Base-by-base conservation (phyloP, 805 yeast genomes). In the Pichia cephalocereana region DNA sequence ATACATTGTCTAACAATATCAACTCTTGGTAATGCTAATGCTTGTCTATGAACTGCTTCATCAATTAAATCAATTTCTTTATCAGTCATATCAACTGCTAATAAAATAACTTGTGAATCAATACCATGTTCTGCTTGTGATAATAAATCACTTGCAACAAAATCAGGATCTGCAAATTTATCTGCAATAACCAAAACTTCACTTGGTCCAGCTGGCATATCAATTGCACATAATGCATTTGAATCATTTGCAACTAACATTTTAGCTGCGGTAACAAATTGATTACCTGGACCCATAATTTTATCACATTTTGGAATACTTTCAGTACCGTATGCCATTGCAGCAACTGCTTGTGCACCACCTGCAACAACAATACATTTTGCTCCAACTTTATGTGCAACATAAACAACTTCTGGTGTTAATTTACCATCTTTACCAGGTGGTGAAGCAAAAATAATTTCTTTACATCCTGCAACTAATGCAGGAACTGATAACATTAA, bases 151-250 rank as follows among this genome's bases (percentile, higher is more conserved):
- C 89, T 79, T n/a, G 97, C 99, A 31, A 93, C 99, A 66, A 87
- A 93, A 60, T 89, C 96, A 26, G 95, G 91, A 67, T 89, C 96
- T 12, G 97, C 87, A 42, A 76, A 62, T 51, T 73, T 77, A 65
- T 93, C 99, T 43, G 96, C 96, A 57, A 93, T 73, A n/a, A 91
- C 99, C 51, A 93, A 74, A 26, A 93, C 99, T 69, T 93, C 99
- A 46, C 96, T 86, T 30, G 99, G 99, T 10, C 99, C 99, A 27
- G 99, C 99, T 44, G 99, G 99, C 98, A 93, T 91, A 67, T 93
- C 99, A 57, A 93, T 93, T 17, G 96, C 86, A 63, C 96, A 93
- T 61, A 90, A 71, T 8, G 99, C 98, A 53, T 83, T 83, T 1
- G 96, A 86, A 63, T 93, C 99, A 61, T 93, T 95, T 59, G 91